Percentiles rank a stretch among this genome's conserved stretches.
These are phyloP conservation scores for Fusarium hainanense DNA, from an alignment of 2,329 filamentous ascomycete species.

Conservation along the genomic window DNA sequence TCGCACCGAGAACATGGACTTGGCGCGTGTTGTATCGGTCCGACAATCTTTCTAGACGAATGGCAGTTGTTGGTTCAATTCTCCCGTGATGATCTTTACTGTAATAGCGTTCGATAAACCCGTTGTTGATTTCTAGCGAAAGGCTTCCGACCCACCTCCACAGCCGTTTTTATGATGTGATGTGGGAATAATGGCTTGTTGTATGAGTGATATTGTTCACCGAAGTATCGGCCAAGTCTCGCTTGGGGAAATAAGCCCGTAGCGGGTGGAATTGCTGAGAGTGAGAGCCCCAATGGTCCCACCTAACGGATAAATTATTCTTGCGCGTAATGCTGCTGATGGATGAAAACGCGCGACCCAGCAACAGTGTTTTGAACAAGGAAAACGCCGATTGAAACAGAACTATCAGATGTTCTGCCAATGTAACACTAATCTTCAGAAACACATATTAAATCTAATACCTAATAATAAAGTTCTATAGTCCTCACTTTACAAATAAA, in stretches of 20 bases:
- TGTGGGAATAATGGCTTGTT: neutral
- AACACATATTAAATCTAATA: too few species aligned
- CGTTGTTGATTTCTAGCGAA: neutral
- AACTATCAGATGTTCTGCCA: too few species aligned
- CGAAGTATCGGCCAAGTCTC: neutral
- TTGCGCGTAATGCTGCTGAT: too few species aligned
- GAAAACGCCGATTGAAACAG: too few species aligned
- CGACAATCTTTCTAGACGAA: neutral
- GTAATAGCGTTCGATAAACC: neutral
- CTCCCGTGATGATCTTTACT: neutral
- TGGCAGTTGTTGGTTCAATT: neutral
- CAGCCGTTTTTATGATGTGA: neutral
- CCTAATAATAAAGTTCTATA: too few species aligned
- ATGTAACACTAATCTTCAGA: too few species aligned
- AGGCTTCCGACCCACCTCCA: neutral
- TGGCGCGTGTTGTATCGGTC: neutral
- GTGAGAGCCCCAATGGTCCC: neutral
- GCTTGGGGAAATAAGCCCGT: neutral
- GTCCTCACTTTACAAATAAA: too few species aligned
- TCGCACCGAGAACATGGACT: conserved; percentile 1
- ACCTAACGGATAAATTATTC: neutral
- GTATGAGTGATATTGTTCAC: neutral
- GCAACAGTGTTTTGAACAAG: too few species aligned
- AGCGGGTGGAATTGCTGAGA: neutral
- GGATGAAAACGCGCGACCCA: too few species aligned